Conservation (phyloP, 2,329 filamentous ascomycete species). For the Fusarium protoensiforme region DNA sequence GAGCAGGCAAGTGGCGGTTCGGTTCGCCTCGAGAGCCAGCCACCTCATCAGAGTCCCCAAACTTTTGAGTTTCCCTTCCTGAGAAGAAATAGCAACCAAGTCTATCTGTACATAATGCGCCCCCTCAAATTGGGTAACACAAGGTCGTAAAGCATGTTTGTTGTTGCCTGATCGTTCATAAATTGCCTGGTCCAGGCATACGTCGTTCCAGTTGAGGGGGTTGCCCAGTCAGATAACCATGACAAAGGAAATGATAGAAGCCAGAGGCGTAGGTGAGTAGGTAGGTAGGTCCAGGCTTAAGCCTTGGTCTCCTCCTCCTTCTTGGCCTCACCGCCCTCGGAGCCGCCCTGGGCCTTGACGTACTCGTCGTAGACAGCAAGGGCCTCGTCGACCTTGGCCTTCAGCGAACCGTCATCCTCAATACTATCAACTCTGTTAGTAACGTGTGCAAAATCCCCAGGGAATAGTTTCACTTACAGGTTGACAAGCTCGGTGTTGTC, state of each 20-base stretch:
- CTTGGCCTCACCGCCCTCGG: slow-evolving; percentile 54
- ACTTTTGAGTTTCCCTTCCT: slow-evolving; percentile 51
- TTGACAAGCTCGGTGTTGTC: slow-evolving; percentile 94
- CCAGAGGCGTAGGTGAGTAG: neutral
- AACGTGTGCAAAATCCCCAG: slow-evolving; percentile 28
- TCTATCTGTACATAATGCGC: slow-evolving; percentile 56
- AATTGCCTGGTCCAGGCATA: slow-evolving; percentile 34
- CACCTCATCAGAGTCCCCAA: slow-evolving; percentile 45
- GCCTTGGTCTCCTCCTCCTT: slow-evolving; percentile 62
- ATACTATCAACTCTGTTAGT: slow-evolving; percentile 66
- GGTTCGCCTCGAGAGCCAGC: slow-evolving; percentile 39
- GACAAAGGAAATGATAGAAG: slow-evolving; percentile 45
- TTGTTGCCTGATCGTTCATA: slow-evolving; percentile 41
- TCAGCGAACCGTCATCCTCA: slow-evolving; percentile 88
- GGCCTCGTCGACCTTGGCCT: slow-evolving; percentile 96
- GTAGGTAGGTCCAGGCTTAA: slow-evolving; percentile 40
- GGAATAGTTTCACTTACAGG: slow-evolving; percentile 75
- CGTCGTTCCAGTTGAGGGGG: slow-evolving; percentile 40
- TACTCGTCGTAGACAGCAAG: slow-evolving; percentile 98
- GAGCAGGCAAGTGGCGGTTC: slow-evolving; percentile 5
- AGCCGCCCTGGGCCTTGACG: slow-evolving; percentile 80
- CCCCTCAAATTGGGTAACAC: slow-evolving; percentile 38
- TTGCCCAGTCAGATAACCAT: slow-evolving; percentile 44
- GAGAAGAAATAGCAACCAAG: slow-evolving; percentile 53
- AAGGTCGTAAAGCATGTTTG: slow-evolving; percentile 44